phyloP scores from a whole-genome alignment of 495 filamentous ascomycete species.

The Annulohypoxylon moriforme region DNA sequence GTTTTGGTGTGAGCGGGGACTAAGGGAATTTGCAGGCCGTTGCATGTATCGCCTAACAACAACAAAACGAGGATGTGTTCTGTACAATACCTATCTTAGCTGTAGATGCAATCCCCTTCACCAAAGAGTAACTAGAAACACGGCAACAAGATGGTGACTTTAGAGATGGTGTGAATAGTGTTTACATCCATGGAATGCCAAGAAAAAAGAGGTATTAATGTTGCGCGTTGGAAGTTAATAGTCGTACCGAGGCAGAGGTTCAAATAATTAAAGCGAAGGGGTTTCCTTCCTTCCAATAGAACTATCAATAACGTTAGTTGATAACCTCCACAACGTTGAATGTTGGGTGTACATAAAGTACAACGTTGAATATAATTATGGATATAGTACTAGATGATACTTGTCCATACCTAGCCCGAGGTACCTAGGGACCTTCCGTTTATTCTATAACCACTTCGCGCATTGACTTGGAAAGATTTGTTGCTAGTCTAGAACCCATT shows the following conservation, averaged over 20 bases:
- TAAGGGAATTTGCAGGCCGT: conserved; percentile 1
- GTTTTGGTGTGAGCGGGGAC: conserved; percentile 25
- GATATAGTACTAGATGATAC: not conserved
- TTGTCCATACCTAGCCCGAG: not conserved
- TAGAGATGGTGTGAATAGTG: not conserved
- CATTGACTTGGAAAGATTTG: conserved; percentile 6
- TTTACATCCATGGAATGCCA: not conserved
- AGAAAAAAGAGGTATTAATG: conserved; percentile 12
- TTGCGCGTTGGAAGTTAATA: not conserved
- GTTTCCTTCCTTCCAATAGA: not conserved
- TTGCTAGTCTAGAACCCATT: conserved; percentile 6
- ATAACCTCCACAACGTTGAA: not conserved
- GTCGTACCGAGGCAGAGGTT: conserved; percentile 11
- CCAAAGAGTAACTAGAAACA: not conserved
- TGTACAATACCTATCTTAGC: conserved; percentile 4
- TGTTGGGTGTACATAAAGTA: not conserved
- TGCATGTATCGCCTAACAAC: conserved; percentile 10
- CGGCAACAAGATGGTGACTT: not conserved
- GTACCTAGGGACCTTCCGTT: not conserved
- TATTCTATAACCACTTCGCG: not conserved
- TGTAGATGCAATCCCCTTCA: not conserved
- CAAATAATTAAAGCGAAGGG: conserved; percentile 3
- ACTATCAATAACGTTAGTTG: not conserved
- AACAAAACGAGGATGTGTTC: conserved; percentile 13
- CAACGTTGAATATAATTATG: not conserved